phyloP scores from a whole-genome alignment of 192 early-diverging fungal species.

The Coemansia sp. region DNA sequence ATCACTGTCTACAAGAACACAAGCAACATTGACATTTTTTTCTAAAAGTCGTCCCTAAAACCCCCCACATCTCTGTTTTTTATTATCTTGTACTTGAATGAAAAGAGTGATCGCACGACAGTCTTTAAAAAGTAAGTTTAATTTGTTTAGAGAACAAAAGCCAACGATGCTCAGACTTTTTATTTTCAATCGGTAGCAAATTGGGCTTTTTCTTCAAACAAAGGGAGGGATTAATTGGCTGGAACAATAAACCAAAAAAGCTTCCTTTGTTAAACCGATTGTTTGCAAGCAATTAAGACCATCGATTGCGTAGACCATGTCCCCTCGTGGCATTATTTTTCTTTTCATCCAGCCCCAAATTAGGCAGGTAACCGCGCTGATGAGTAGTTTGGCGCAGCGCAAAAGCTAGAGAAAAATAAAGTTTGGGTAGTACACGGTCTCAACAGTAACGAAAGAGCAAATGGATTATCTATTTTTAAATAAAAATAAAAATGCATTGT shows the following conservation, averaged over 20 bases:
- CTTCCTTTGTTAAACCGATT: neutral
- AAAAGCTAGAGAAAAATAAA: neutral
- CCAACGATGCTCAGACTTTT: neutral
- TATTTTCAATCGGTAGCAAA: neutral
- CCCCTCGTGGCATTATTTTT: neutral
- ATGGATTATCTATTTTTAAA: neutral
- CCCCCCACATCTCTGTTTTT: neutral
- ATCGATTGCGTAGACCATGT: neutral
- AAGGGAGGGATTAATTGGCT: neutral
- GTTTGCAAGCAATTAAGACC: neutral
- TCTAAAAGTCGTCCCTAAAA: neutral
- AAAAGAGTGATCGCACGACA: neutral
- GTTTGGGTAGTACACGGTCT: neutral
- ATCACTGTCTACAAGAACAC: neutral
- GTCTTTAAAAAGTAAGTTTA: neutral
- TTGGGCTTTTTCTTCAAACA: neutral
- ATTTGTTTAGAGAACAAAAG: neutral
- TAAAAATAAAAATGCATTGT: too few species aligned
- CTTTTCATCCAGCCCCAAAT: neutral
- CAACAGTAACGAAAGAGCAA: neutral
- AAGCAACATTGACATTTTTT: neutral
- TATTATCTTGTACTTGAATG: neutral
- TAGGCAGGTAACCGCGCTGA: neutral
- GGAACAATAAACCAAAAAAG: neutral
- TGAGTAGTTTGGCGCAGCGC: neutral